These are phyloP conservation scores for Botrytis squamosa DNA, from an alignment of 2,329 filamentous ascomycete genomes.

Conservation along the genomic window DNA sequence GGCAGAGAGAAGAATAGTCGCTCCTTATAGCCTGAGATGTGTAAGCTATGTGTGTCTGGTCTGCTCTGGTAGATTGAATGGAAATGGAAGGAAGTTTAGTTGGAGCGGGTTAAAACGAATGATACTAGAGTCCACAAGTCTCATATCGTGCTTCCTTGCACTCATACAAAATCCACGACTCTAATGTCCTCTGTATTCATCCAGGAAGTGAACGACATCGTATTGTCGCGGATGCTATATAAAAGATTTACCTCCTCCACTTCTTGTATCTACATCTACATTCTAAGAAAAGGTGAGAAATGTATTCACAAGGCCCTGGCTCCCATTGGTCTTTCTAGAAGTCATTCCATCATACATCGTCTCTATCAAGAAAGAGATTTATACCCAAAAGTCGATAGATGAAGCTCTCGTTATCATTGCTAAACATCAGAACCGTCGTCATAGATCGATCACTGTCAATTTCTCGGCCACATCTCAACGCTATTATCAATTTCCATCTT, in stretches of 20 bases:
- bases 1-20: accelerated
- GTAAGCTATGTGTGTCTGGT: too few species aligned
- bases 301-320: too few species aligned
- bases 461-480: neutral
- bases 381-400: accelerated
- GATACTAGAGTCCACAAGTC: neutral
- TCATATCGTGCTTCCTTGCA: neutral
- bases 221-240: neutral
- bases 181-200: neutral
- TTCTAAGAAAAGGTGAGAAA: neutral
- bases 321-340: neutral
- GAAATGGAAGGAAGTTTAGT: neutral
- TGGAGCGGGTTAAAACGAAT: neutral
- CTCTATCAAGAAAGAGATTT: neutral
- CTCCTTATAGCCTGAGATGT: neutral
- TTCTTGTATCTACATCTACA: neutral
- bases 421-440: neutral
- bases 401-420: neutral
- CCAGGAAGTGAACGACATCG: accelerated
- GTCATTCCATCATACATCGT: neutral
- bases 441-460: neutral
- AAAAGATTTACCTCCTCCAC: neutral
- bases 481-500: neutral
- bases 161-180: accelerated
- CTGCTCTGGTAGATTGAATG: too few species aligned